A percentile compares a stretch with the other conserved stretches of the same genome.
Conservation (phyloP, 1,284 basidiomycete species). For the Schizopora paradoxa region DNA sequence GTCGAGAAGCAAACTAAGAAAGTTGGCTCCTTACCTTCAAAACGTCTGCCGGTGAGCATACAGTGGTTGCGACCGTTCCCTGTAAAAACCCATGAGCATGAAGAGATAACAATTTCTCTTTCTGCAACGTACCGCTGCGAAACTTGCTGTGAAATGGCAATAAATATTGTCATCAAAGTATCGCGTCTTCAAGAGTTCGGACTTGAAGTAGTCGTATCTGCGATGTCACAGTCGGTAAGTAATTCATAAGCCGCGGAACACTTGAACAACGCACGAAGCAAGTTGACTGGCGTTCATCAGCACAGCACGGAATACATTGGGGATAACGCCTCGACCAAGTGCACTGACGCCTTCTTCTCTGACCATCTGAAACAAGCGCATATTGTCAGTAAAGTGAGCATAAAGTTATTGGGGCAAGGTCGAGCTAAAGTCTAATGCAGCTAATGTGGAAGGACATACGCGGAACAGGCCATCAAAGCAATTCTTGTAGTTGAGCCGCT, state of each 20-base stretch:
- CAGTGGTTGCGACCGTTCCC: constrained; percentile 89
- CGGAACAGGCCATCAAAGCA: constrained; percentile 80
- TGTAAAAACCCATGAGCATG: constrained; percentile 24
- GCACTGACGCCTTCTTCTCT: constrained; percentile 76
- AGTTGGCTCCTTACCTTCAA: constrained; percentile 53
- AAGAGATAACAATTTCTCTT: neutral
- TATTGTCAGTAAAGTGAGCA: neutral
- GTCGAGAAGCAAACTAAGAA: neutral
- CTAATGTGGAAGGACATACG: constrained; percentile 39
- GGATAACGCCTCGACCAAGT: constrained; percentile 74
- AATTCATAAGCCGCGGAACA: neutral
- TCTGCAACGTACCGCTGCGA: constrained; percentile 71
- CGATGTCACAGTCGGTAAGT: neutral
- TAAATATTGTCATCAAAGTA: constrained; percentile 78
- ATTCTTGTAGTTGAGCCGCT: constrained; percentile 83
- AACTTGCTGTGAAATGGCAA: constrained; percentile 80
- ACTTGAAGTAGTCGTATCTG: constrained; percentile 89
- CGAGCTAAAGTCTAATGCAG: constrained; percentile 1
- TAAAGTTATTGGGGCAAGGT: constrained; percentile 1
- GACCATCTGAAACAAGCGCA: constrained; percentile 57
- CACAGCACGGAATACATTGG: constrained; percentile 81
- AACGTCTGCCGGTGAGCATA: constrained; percentile 92
- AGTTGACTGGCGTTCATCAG: constrained; percentile 92
- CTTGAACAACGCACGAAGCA: constrained; percentile 56
- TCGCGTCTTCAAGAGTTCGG: constrained; percentile 61